Evolutionary conservation across 305 asterid genomes (phyloP), one percentile per base, ranked within the genome.

Genomic region (Rubia tinctorum): DNA sequence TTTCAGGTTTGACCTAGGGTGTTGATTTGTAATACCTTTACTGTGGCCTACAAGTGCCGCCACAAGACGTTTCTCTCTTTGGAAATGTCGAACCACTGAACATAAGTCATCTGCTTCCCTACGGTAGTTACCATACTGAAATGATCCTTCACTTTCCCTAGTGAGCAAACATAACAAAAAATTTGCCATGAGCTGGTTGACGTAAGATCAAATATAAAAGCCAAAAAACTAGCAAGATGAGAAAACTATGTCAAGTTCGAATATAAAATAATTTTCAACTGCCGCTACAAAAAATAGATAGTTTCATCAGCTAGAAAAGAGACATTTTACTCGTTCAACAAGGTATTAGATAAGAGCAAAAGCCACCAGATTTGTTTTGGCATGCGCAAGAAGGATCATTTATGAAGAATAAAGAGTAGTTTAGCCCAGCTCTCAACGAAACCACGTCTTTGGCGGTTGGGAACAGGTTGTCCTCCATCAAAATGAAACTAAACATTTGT

Each of bases 101-200:
- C 71, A 88, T 59, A 91, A 82, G 83, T 93, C 97, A 75, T 91
- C 92, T 79, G 91, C 94, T 84, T 93, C 98, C 82, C 94, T 85
- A 71, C 69, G 78, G 80, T 93, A 93, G 78, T 90, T 86, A 40
- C 95, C 98, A 81, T 93, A 93, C 76, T 86, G 94, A 83, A 93
- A 91, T 55, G 86, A 71, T 23, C 98, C 98, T 83, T 88, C 96
- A 72, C 98, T 93, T 77, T 90, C 97, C 78, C 98, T 93, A 82
- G 75, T 69, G 71, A 20, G 68, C 68, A 78, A 27, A 67, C 42
- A 23, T 34, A 59, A 23, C 44, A 67, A 56, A 49, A 58, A 66
- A 53, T 18, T 55, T 53, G 23, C 23, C 61, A 47, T 30, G 71
- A 61, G 56, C 25, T 47, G 55, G 23, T 14, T 63, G 68, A 27